Percentiles rank a stretch among this genome's conserved stretches.
These are phyloP conservation scores for Aurinia saxatilis DNA, from an alignment of 345 rosid genomes.

Conservation along the genomic window DNA sequence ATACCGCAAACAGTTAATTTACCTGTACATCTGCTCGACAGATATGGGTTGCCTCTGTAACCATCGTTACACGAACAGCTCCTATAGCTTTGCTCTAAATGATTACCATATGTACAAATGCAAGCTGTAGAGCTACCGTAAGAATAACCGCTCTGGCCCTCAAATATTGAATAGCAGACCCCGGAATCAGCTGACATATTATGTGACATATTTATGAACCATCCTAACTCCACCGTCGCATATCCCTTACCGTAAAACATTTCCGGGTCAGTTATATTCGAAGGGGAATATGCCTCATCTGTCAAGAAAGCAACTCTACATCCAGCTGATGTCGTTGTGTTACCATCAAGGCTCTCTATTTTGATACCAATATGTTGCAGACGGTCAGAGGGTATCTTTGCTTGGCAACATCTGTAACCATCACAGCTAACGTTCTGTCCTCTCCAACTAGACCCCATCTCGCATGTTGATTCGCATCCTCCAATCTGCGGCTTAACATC, in stretches of 20 bases:
- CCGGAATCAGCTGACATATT: neutral
- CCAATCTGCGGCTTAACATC: slow-evolving; percentile 4
- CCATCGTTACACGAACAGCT: slow-evolving; percentile 28
- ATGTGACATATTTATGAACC: slow-evolving; percentile 1
- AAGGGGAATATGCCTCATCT: slow-evolving; percentile 6
- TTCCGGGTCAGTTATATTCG: slow-evolving; percentile 10
- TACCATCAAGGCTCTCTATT: slow-evolving; percentile 17
- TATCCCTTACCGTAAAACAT: slow-evolving; percentile 3
- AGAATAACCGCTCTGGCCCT: neutral
- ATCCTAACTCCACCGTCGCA: slow-evolving; percentile 14
- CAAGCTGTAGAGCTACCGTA: neutral
- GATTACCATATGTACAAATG: slow-evolving; percentile 17
- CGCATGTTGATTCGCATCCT: slow-evolving; percentile 25
- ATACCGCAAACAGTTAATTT: neutral
- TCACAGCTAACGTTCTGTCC: slow-evolving; percentile 9
- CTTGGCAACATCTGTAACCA: slow-evolving; percentile 26
- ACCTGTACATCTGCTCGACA: slow-evolving; percentile 28
- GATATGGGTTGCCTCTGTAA: slow-evolving; percentile 36
- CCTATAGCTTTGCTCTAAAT: neutral
- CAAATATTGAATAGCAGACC: neutral
- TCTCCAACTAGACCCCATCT: neutral
- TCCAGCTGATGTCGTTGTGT: neutral
- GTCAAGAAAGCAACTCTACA: slow-evolving; percentile 26
- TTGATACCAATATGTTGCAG: slow-evolving; percentile 8
- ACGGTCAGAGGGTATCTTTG: slow-evolving; percentile 8